Percentiles rank a stretch among this genome's conserved stretches.
phyloP scores from a whole-genome alignment of 139 green algal genomes.

The Ostreobium quekettii region DNA sequence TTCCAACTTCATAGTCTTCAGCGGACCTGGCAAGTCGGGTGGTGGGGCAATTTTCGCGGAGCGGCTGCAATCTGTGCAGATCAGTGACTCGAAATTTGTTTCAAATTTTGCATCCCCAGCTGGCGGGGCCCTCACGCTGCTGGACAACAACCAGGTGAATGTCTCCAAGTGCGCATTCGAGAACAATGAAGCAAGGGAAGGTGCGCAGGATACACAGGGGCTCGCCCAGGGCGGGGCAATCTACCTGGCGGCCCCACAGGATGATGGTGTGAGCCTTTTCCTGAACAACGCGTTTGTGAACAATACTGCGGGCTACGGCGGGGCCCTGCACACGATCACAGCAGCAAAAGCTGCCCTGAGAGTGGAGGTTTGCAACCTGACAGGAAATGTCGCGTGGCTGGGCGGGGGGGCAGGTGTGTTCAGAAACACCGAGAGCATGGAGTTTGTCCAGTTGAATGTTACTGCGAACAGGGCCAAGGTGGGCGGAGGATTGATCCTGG shows the following conservation, averaged over 20 bases:
- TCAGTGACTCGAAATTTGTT: too few species aligned
- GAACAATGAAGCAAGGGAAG: conserved; percentile 13
- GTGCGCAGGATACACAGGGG: not conserved
- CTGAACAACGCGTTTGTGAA: conserved; percentile 8
- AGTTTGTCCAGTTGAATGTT: too few species aligned
- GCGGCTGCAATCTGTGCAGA: too few species aligned
- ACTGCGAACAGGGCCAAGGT: too few species aligned
- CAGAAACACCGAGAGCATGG: too few species aligned
- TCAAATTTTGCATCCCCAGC: conserved; percentile 9
- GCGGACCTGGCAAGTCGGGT: too few species aligned
- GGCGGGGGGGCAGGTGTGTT: conserved; percentile 9
- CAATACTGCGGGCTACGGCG: conserved; percentile 15
- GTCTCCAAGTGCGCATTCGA: conserved; percentile 5
- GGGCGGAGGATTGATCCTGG: too few species aligned
- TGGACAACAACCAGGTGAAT: too few species aligned
- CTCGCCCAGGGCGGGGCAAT: conserved; percentile 14
- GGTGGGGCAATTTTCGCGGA: too few species aligned
- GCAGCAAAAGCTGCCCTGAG: not conserved
- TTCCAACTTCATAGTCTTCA: too few species aligned
- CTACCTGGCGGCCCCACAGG: not conserved
- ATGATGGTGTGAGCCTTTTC: not conserved
- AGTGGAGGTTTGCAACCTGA: not conserved
- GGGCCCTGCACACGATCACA: conserved; percentile 10
- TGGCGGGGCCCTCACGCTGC: conserved; percentile 7
- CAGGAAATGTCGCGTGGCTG: not conserved